Evolutionary conservation across 1,139 yeast species (phyloP).

Genomic region (Hyphopichia fennica): DNA sequence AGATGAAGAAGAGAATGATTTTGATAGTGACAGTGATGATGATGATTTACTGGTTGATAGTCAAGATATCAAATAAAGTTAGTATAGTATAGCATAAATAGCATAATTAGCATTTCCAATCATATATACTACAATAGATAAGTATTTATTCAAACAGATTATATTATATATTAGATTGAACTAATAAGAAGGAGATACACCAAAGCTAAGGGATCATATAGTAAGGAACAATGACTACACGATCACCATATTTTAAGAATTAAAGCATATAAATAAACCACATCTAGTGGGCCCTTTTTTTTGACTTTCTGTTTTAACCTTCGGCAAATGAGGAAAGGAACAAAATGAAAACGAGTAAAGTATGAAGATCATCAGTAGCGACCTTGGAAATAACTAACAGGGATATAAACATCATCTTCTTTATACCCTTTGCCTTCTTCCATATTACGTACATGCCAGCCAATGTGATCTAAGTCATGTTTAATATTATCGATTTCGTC

Average conservation of each 20-base stretch:
- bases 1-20: slow-evolving; percentile 6
- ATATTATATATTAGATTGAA: too few species aligned
- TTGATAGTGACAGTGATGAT: neutral
- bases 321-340: neutral
- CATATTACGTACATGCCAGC: slow-evolving; percentile 39
- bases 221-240: too few species aligned
- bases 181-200: too few species aligned
- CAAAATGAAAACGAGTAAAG: neutral
- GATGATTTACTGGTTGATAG: neutral
- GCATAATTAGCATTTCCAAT: neutral
- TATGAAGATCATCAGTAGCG: slow-evolving; percentile 9
- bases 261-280: too few species aligned
- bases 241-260: too few species aligned
- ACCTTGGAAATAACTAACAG: slow-evolving; percentile 27
- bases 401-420: slow-evolving; percentile 31
- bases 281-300: too few species aligned
- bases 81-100: neutral
- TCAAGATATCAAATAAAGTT: too few species aligned
- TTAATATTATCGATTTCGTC: slow-evolving; percentile 34
- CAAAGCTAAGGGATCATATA: too few species aligned
- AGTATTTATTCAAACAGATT: too few species aligned
- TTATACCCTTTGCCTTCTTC: slow-evolving; percentile 31
- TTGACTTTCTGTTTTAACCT: too few species aligned
- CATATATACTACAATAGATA: too few species aligned
- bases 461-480: slow-evolving; percentile 35